Conservation (phyloP, 73 alveolate species). For the Breviolum minutum region DNA sequence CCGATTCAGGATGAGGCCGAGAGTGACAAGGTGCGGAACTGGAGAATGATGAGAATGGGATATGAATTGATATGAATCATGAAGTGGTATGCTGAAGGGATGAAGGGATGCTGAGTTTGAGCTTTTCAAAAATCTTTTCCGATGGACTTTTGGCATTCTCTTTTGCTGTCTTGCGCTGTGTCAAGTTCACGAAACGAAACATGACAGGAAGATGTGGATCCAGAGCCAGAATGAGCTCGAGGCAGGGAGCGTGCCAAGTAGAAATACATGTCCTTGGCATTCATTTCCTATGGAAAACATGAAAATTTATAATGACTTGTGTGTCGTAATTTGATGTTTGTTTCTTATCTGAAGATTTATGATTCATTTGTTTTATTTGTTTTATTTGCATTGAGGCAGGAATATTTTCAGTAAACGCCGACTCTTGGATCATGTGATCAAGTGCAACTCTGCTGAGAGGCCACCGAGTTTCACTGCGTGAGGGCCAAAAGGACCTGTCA, state of each 20-base stretch:
- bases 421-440: too few species aligned
- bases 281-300: too few species aligned
- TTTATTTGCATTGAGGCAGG: too few species aligned
- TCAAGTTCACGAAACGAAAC: not conserved
- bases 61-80: too few species aligned
- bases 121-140: too few species aligned
- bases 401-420: too few species aligned
- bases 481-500: conserved; percentile 56
- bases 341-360: not conserved
- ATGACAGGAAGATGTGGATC: conserved; percentile 80
- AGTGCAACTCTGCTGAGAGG: not conserved
- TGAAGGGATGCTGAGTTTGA: too few species aligned
- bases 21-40: conserved; percentile 78
- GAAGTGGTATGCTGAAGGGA: too few species aligned
- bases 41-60: not conserved
- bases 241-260: not conserved
- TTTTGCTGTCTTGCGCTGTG: not conserved
- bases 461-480: conserved; percentile 44
- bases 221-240: conserved; percentile 52
- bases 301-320: too few species aligned
- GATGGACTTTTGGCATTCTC: not conserved
- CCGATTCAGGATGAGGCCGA: conserved; percentile 87
- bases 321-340: not conserved
- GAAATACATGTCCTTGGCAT: too few species aligned
- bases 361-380: too few species aligned